Evolutionary conservation across 306 rosid species (phyloP), one percentile per base, ranked within the genome.

Genomic region (Ceratonia siliqua): DNA sequence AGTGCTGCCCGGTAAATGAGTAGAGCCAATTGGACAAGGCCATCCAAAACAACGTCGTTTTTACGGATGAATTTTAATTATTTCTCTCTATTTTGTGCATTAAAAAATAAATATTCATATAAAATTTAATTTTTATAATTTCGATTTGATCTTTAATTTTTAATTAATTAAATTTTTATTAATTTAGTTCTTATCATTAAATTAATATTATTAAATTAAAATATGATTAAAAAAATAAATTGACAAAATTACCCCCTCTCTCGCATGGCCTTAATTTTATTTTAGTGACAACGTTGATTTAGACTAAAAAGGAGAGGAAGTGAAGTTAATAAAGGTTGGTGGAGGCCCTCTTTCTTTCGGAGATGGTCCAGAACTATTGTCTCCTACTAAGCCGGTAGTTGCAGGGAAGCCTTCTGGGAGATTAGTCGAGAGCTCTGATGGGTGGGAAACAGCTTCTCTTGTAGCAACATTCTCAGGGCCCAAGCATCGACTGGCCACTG

Each of bases 331-430:
- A 48, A 53, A 82, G 32, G 80, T 92, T 6, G 75, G 6, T 1
- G 85, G 85, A 67, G 99, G 97, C 1, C 63, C 89, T 1, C 84
- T 94, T 55, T 55, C 6, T 9, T 77, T 92, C 41, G 99, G 97
- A 36, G 99, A 94, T 69, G 97, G 99, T 7, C 65, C 90, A n/a
- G 96, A 79, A 78, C 55, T 92, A 3, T 45, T 94, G 38, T 87
- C 97, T 79, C 88, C 89, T 11, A 86, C 90, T 3, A 86, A 94
- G 83, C 63, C 92, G 6, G 92, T 92, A 45, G 96, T 92, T 32
- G 99, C 97, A 2, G 96, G 93, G 35, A 86, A 30, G 38, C 93
- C 95, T 61, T 85, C 97, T 5, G 98, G 76, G 17, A 85, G 99
- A 66, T 81, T 91, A 15, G 97, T 90, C 14, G 96, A 87, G 82